phyloP scores from a whole-genome alignment of 2,329 filamentous ascomycete species.

The Waltergamsia citrina region DNA sequence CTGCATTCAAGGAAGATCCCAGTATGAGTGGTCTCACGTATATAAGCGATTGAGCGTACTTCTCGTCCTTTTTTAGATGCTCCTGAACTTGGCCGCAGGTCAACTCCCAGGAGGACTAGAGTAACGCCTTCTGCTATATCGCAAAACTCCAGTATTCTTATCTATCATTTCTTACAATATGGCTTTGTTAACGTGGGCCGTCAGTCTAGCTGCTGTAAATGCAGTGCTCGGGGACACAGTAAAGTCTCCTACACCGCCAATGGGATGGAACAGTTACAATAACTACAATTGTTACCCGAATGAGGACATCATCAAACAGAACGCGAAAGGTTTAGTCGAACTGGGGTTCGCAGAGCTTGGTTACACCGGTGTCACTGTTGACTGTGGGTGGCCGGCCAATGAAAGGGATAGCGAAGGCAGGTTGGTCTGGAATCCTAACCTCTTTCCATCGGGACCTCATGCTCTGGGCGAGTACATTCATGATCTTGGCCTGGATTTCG shows the following conservation, averaged over 20 bases:
- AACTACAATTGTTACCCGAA: constrained; percentile 26
- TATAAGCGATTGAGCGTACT: too few relatives aligned
- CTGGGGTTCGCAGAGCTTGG: constrained; percentile 40
- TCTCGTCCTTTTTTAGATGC: too few relatives aligned
- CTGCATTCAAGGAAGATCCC: too few relatives aligned
- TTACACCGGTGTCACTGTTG: constrained; percentile 45
- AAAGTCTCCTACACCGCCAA: constrained; percentile 29
- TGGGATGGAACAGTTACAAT: constrained; percentile 54
- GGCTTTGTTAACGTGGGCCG: too few relatives aligned
- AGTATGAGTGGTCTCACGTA: too few relatives aligned
- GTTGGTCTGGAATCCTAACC: constrained; percentile 36
- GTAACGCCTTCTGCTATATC: too few relatives aligned
- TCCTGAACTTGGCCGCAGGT: too few relatives aligned
- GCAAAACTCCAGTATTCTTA: too few relatives aligned
- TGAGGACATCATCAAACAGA: constrained; percentile 28
- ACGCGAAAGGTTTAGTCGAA: constrained; percentile 42
- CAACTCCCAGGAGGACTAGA: too few relatives aligned
- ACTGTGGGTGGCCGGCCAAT: constrained; percentile 45
- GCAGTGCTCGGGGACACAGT: constrained; percentile 4
- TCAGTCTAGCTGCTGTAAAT: neutral
- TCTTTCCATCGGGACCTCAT: constrained; percentile 40
- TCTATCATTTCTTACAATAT: too few relatives aligned
- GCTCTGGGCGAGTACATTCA: constrained; percentile 41
- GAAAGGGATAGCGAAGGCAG: constrained; percentile 30
- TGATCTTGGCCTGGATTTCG: constrained; percentile 36